Conservation (phyloP, 108 stramenopile genomes). For the Conticribra guillardii region DNA sequence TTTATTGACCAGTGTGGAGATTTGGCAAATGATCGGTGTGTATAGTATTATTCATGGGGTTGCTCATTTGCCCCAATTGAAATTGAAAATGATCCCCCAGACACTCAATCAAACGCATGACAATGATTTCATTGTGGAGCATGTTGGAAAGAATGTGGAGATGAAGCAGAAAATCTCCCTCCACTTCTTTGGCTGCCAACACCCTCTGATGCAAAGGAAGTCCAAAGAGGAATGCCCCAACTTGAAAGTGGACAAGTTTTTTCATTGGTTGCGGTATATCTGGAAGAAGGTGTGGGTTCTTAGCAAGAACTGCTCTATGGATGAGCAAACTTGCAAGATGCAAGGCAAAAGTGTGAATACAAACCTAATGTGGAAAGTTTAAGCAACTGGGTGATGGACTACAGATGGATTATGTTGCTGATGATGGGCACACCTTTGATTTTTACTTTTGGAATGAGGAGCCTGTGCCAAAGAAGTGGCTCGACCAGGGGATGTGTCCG, state of each 20-base stretch:
- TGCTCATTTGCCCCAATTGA: neutral
- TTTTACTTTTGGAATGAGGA: conserved; percentile 29
- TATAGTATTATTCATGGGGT: neutral
- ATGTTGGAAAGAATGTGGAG: neutral
- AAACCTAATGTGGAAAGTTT: conserved; percentile 16
- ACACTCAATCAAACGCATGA: neutral
- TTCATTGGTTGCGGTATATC: conserved; percentile 9
- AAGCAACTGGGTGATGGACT: conserved; percentile 13
- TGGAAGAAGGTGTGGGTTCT: conserved; percentile 11
- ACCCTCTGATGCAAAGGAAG: neutral
- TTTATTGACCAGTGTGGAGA: neutral
- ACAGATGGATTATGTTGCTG: conserved; percentile 12
- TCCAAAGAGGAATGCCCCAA: conserved; percentile 3
- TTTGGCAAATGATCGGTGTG: neutral
- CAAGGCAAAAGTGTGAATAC: conserved; percentile 1
- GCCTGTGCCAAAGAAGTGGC: conserved; percentile 12
- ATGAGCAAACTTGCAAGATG: conserved; percentile 19
- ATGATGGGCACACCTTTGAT: conserved; percentile 23
- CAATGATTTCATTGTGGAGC: neutral
- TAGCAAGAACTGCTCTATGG: conserved; percentile 1
- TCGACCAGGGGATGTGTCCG: conserved; percentile 16
- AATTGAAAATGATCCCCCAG: neutral
- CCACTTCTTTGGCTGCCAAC: neutral
- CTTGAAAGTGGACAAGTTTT: neutral
- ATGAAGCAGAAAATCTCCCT: neutral